Conservation (phyloP, 2,329 filamentous ascomycete genomes). For the Fusarium sp. region DNA sequence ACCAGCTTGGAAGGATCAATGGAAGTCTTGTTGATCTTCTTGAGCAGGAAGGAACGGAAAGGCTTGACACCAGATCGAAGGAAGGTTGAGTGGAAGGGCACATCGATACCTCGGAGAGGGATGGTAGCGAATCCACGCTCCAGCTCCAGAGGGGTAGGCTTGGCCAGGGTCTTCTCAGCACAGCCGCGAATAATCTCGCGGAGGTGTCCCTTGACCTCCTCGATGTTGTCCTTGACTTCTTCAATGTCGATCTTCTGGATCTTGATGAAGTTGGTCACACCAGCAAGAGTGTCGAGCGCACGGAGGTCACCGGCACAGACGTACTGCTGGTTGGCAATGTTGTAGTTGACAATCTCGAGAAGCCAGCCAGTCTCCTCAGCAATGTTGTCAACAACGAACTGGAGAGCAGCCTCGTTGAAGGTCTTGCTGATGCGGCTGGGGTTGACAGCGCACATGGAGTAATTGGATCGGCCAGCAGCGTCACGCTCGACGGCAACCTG, state of each 20-base stretch:
- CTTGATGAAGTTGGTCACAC: slow-evolving; percentile 95
- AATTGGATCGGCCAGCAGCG: slow-evolving; percentile 91
- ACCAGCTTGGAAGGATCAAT: slow-evolving; percentile 97
- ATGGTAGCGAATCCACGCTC: slow-evolving; percentile 98
- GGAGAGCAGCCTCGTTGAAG: slow-evolving; percentile 96
- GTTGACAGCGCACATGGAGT: slow-evolving; percentile 99
- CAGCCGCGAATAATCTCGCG: slow-evolving; percentile 91
- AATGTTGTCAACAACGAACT: slow-evolving; percentile 97
- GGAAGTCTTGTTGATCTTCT: slow-evolving; percentile 99
- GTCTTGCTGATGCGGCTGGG: slow-evolving; percentile 98
- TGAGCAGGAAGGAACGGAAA: slow-evolving; percentile 96
- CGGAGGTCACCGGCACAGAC: slow-evolving; percentile 78
- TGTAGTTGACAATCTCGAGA: slow-evolving; percentile 98
- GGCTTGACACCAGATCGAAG: slow-evolving; percentile 98
- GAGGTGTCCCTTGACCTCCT: slow-evolving; percentile 91
- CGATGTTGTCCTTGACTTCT: slow-evolving; percentile 87
- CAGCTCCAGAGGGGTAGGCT: slow-evolving; percentile 88
- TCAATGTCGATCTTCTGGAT: slow-evolving; percentile 97
- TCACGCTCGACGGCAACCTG: slow-evolving; percentile 99
- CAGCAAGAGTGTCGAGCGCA: slow-evolving; percentile 77
- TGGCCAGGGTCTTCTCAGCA: slow-evolving; percentile 86
- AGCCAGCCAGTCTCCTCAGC: slow-evolving; percentile 95
- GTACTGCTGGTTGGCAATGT: slow-evolving; percentile 81
- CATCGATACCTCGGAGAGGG: slow-evolving; percentile 95
- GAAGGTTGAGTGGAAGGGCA: slow-evolving; percentile 99